Conservation (phyloP, 441 rosid species). For the Brassica balearica region DNA sequence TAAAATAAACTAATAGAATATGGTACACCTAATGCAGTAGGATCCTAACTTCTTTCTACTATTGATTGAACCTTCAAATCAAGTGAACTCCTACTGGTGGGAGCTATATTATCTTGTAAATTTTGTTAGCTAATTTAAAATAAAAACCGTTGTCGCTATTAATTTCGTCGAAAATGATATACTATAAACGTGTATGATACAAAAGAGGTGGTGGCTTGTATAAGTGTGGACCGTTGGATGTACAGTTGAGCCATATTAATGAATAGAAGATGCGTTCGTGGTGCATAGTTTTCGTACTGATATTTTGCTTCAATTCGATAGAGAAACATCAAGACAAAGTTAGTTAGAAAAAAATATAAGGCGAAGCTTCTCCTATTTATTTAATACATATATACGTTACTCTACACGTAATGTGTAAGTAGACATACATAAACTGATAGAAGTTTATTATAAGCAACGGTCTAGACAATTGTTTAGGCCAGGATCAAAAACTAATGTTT, state of each 20-base stretch:
- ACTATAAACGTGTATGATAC: conserved; percentile 27
- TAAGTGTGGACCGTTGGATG: conserved; percentile 34
- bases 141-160: conserved; percentile 20
- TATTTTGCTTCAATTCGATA: conserved; percentile 37
- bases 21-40: background rate
- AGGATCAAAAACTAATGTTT: background rate
- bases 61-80: conserved; percentile 29
- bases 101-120: conserved; percentile 12
- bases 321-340: conserved; percentile 32
- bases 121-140: background rate
- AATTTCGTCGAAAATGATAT: conserved; percentile 20
- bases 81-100: conserved; percentile 14
- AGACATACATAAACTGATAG: background rate
- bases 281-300: conserved; percentile 33
- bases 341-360: conserved; percentile 32
- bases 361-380: conserved; percentile 28
- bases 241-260: conserved; percentile 35
- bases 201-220: conserved; percentile 1
- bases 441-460: background rate
- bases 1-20: background rate
- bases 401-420: background rate
- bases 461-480: background rate
- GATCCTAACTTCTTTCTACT: conserved; percentile 16
- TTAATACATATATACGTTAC: conserved; percentile 13
- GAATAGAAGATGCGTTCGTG: conserved; percentile 25